Evolutionary conservation across 2,329 filamentous ascomycete genomes (phyloP).

Genomic region (Talaromyces marneffei): DNA sequence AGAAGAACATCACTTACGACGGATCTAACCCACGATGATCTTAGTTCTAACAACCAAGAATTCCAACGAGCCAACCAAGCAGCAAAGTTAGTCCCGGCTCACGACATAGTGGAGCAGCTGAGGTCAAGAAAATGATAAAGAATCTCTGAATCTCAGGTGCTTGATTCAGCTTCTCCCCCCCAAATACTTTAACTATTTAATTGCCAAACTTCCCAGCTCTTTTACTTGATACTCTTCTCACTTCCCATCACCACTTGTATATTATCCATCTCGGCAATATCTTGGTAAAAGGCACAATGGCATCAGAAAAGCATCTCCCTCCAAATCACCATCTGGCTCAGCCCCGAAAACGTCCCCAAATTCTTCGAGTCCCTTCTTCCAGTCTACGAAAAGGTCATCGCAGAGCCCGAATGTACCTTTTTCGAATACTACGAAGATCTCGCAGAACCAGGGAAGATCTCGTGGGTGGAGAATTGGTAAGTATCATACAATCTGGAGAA

Average conservation of each 20-base stretch:
- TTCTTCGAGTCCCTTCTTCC: slow-evolving; percentile 34
- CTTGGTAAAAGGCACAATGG: background rate
- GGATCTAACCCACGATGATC: background rate
- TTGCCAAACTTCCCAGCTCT: background rate
- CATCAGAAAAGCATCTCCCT: background rate
- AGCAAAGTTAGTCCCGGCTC: background rate
- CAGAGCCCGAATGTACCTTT: slow-evolving; percentile 42
- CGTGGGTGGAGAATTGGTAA: slow-evolving; percentile 41
- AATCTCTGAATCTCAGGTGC: background rate
- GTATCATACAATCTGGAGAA: background rate
- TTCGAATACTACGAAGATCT: slow-evolving; percentile 39
- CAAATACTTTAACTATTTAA: background rate
- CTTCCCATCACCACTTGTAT: background rate
- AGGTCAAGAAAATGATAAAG: background rate
- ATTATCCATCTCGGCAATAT: background rate
- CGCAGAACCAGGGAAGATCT: slow-evolving; percentile 34
- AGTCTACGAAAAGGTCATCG: slow-evolving; percentile 36
- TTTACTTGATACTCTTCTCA: background rate
- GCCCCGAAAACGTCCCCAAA: slow-evolving; percentile 21
- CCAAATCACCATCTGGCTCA: slow-evolving; percentile 4
- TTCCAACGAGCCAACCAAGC: background rate
- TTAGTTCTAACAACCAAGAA: background rate
- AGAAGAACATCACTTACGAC: no score
- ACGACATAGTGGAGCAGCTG: background rate
- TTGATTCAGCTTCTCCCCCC: background rate